These are phyloP conservation scores for Neocatenulostroma microsporum DNA, from an alignment of 2,329 filamentous ascomycete species.

Conservation along the genomic window DNA sequence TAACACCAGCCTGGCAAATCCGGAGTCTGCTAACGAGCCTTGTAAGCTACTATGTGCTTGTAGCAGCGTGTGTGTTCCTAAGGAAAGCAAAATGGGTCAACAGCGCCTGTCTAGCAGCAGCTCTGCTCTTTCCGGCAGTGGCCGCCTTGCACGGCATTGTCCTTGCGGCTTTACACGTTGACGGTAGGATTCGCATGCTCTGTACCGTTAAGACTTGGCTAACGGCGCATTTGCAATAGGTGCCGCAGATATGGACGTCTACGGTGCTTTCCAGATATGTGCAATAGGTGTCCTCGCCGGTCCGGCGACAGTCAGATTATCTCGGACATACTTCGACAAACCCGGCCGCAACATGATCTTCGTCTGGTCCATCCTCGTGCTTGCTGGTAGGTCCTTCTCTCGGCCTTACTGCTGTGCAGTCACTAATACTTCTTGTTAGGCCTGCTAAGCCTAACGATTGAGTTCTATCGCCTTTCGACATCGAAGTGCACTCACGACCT, in stretches of 20 bases:
- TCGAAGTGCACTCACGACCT: slow-evolving; percentile 38
- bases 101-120: slow-evolving; percentile 56
- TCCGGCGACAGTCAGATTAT: slow-evolving; percentile 54
- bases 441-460: slow-evolving; percentile 53
- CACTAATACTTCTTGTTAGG: slow-evolving; percentile 32
- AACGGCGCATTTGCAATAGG: too few relatives aligned
- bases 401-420: slow-evolving; percentile 1
- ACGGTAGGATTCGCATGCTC: too few relatives aligned
- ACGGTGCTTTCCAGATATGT: slow-evolving; percentile 60
- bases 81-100: slow-evolving; percentile 55
- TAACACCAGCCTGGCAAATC: neutral
- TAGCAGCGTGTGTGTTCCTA: slow-evolving; percentile 56
- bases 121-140: slow-evolving; percentile 55
- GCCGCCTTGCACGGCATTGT: slow-evolving; percentile 58
- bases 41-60: slow-evolving; percentile 56
- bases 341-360: slow-evolving; percentile 60
- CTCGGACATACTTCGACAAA: slow-evolving; percentile 56
- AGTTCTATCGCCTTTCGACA: slow-evolving; percentile 52
- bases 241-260: slow-evolving; percentile 61
- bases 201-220: slow-evolving; percentile 6
- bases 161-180: slow-evolving; percentile 51
- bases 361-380: slow-evolving; percentile 54
- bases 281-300: slow-evolving; percentile 58
- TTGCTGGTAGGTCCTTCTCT: slow-evolving; percentile 43
- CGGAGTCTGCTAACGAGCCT: too few relatives aligned